phyloP scores from a whole-genome alignment of 371 early-diverging fungal genomes.

The Mucor lusitanicus region DNA sequence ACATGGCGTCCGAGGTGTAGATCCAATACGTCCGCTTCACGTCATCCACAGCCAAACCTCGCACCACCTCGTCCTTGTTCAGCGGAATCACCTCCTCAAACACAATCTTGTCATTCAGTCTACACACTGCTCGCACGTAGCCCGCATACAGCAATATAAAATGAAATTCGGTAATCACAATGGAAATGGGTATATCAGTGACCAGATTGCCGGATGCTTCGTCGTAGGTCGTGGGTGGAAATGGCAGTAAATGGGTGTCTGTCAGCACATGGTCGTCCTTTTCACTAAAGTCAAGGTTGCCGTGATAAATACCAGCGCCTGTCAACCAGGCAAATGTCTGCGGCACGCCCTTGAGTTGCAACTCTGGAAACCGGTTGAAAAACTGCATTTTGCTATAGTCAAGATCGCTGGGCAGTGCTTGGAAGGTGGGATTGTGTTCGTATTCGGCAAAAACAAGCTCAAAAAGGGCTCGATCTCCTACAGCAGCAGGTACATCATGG shows the following conservation, averaged over 20 bases:
- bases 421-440: constrained; percentile 64
- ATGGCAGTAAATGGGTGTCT: constrained; percentile 74
- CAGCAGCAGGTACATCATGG: constrained; percentile 10
- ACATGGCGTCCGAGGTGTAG: constrained; percentile 75
- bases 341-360: constrained; percentile 72
- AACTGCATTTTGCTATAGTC: constrained; percentile 66
- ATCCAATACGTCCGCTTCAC: constrained; percentile 90
- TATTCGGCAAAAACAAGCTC: constrained; percentile 66
- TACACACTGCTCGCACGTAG: constrained; percentile 76
- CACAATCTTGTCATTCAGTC: constrained; percentile 78
- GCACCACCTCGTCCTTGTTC: constrained; percentile 57
- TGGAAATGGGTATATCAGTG: constrained; percentile 69
- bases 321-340: constrained; percentile 82
- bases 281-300: constrained; percentile 76
- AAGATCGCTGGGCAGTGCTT: constrained; percentile 77
- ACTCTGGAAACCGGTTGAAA: constrained; percentile 67
- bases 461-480: constrained; percentile 60
- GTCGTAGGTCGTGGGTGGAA: constrained; percentile 58
- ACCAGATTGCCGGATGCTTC: constrained; percentile 43
- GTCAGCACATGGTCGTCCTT: constrained; percentile 79
- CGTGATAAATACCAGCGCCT: constrained; percentile 86
- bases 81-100: constrained; percentile 81
- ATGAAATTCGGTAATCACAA: constrained; percentile 88
- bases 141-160: constrained; percentile 80
- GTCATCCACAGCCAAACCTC: constrained; percentile 75